Conservation (phyloP, 768 basidiomycete species). For the Calocybe gangraenosa region DNA sequence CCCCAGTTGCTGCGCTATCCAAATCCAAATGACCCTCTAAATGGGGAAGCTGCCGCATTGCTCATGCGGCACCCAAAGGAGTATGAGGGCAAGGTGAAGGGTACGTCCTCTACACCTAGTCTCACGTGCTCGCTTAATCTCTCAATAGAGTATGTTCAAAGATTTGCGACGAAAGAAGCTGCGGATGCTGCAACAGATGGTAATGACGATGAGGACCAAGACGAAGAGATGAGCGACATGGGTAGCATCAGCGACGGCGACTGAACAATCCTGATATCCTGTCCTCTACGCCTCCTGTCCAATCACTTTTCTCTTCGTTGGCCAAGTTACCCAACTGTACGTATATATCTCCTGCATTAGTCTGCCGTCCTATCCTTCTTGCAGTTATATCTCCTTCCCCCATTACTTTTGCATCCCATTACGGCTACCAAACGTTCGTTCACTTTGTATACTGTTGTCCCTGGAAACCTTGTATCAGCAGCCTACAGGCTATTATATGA, state of each 20-base stretch:
- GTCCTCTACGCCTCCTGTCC: constrained; percentile 6
- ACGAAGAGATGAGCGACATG: constrained; percentile 85
- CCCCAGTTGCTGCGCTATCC: constrained; percentile 97
- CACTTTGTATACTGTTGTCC: constrained; percentile 8
- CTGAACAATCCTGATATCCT: constrained; percentile 17
- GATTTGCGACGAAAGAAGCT: constrained; percentile 88
- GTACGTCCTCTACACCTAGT: constrained; percentile 29
- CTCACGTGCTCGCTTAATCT: neutral
- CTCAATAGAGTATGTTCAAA: constrained; percentile 86
- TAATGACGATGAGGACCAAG: constrained; percentile 66
- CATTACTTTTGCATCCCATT: constrained; percentile 13
- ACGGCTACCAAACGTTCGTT: constrained; percentile 1
- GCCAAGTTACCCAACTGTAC: constrained; percentile 10
- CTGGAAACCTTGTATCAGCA: constrained; percentile 17
- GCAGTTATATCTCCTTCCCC: constrained; percentile 7
- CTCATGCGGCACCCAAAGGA: constrained; percentile 97
- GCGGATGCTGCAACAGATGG: constrained; percentile 67
- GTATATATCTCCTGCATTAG: constrained; percentile 16
- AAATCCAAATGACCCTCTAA: constrained; percentile 96
- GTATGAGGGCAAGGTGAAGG: constrained; percentile 92
- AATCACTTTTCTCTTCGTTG: constrained; percentile 10
- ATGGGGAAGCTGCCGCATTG: constrained; percentile 95
- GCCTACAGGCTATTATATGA: constrained; percentile 17
- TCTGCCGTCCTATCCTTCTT: constrained; percentile 5
- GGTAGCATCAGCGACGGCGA: constrained; percentile 79